A percentile compares a stretch with the other conserved stretches of the same genome.
Conservation (phyloP, 129 eudicot species). For the Helichrysum umbraculigerum region DNA sequence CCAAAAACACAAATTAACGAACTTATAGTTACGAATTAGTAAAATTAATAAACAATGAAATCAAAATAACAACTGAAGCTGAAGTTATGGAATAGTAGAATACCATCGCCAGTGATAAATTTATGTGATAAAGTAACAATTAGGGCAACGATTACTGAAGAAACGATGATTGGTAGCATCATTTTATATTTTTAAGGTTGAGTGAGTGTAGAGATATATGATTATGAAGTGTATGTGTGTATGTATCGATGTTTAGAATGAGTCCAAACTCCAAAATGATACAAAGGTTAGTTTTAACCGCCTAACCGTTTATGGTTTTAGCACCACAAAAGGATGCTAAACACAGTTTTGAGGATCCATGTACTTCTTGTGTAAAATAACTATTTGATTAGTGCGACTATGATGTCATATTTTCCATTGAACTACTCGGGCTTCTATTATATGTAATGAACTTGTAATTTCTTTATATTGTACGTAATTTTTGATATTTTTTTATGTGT, state of each 20-base stretch:
- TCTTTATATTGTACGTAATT: too few species aligned
- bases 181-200: constrained; percentile 4
- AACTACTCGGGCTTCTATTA: too few species aligned
- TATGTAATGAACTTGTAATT: too few species aligned
- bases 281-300: constrained; percentile 19
- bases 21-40: background rate
- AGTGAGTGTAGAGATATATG: constrained; percentile 1
- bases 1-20: background rate
- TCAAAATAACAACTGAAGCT: background rate
- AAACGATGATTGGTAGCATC: constrained; percentile 41
- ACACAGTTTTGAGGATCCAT: background rate
- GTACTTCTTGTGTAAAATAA: too few species aligned
- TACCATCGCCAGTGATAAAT: constrained; percentile 73
- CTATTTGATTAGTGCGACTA: too few species aligned
- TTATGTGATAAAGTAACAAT: constrained; percentile 36
- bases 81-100: background rate
- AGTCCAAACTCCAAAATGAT: background rate
- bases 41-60: background rate
- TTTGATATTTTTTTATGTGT: too few species aligned
- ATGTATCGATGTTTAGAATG: constrained; percentile 11
- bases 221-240: background rate
- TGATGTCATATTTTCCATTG: too few species aligned
- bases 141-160: constrained; percentile 29
- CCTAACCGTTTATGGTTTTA: background rate
- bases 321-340: constrained; percentile 2